These are phyloP conservation scores for Mucuna pruriens DNA, from an alignment of 306 rosid genomes.

Conservation along the genomic window DNA sequence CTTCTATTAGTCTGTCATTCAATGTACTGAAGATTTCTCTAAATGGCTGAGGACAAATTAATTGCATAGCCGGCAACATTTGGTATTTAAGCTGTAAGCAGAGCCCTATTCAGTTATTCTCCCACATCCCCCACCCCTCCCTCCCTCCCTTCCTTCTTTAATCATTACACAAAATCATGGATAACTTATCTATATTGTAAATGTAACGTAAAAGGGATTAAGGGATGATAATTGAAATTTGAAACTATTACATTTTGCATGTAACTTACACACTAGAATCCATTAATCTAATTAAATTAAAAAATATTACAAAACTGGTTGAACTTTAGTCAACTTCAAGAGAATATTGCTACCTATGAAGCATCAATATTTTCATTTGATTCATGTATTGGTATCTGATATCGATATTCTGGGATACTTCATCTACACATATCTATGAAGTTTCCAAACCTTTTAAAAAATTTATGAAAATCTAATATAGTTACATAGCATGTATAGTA, in stretches of 20 bases:
- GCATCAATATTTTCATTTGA: too few species aligned
- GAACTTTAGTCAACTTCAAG: not conserved
- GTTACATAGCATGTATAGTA: too few species aligned
- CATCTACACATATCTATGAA: too few species aligned
- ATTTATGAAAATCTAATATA: too few species aligned
- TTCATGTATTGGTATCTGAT: too few species aligned
- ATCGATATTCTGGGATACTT: too few species aligned
- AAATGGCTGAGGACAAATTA: constrained; percentile 8
- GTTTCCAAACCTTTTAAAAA: too few species aligned
- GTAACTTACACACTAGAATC: not conserved
- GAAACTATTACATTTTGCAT: not conserved
- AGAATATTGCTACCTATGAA: not conserved
- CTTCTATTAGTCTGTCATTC: not conserved
- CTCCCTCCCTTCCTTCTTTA: not conserved
- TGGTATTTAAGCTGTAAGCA: constrained; percentile 18
- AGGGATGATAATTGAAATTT: not conserved
- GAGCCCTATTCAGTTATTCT: not conserved
- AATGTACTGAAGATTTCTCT: not conserved
- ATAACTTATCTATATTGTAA: not conserved
- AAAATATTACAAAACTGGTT: not conserved
- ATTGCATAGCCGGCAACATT: not conserved
- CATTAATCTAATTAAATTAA: not conserved
- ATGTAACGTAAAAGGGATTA: not conserved
- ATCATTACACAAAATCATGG: not conserved
- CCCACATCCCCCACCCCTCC: not conserved